A percentile compares a stretch with the other conserved stretches of the same genome.
Conservation (phyloP, 2,329 filamentous ascomycete genomes). For the Aspergillaceae sp. region DNA sequence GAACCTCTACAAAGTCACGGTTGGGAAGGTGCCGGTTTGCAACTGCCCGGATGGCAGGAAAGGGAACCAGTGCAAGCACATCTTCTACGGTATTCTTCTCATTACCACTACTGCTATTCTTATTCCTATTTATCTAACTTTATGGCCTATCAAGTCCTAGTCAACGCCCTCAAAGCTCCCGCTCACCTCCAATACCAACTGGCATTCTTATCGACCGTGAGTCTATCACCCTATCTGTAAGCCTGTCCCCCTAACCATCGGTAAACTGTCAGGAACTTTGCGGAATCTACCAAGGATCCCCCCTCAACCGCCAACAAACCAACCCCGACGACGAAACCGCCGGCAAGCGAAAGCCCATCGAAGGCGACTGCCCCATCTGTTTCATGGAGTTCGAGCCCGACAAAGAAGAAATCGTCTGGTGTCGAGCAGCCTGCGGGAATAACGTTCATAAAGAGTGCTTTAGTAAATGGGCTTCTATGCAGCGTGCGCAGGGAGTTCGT, state of each 20-base stretch:
- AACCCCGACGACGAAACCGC: slow-evolving; percentile 29
- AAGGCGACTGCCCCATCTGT: slow-evolving; percentile 57
- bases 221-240: slow-evolving; percentile 4
- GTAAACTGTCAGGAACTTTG: slow-evolving; percentile 40
- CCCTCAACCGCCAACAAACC: slow-evolving; percentile 39
- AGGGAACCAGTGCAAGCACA: slow-evolving; percentile 57
- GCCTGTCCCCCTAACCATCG: neutral
- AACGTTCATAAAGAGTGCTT: slow-evolving; percentile 54
- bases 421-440: slow-evolving; percentile 53
- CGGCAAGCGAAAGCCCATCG: slow-evolving; percentile 49
- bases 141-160: slow-evolving; percentile 38
- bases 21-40: slow-evolving; percentile 46
- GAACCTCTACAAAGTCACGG: slow-evolving; percentile 52
- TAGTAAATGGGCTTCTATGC: slow-evolving; percentile 42
- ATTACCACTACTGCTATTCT: neutral
- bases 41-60: slow-evolving; percentile 47
- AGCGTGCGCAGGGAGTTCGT: slow-evolving; percentile 24
- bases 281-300: slow-evolving; percentile 47
- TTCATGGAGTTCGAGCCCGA: slow-evolving; percentile 46
- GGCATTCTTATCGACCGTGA: slow-evolving; percentile 47
- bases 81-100: slow-evolving; percentile 44
- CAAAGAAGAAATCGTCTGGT: slow-evolving; percentile 47
- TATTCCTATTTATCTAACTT: slow-evolving; percentile 2
- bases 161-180: slow-evolving; percentile 50
- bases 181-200: slow-evolving; percentile 51